Conservation (phyloP, 2,329 filamentous ascomycete species). For the Lasiodiplodia citricola region DNA sequence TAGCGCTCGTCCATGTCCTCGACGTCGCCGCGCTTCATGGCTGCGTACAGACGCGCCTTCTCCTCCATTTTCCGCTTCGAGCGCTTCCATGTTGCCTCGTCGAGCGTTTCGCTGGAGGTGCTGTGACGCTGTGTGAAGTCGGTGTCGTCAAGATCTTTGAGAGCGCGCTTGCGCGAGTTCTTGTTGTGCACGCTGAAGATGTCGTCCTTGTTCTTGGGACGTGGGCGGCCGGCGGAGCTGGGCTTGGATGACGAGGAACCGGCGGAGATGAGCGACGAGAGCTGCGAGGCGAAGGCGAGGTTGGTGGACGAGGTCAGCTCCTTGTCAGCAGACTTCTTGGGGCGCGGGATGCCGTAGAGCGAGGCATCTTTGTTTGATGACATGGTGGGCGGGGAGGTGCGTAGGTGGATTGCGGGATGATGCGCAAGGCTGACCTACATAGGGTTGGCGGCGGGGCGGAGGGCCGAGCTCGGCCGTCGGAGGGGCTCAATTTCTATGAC, state of each 20-base stretch:
- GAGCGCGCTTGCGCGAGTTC: constrained; percentile 66
- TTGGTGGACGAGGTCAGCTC: constrained; percentile 72
- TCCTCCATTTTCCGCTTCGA: constrained; percentile 84
- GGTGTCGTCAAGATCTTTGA: constrained; percentile 61
- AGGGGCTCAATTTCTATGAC: constrained; percentile 8
- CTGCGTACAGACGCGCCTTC: constrained; percentile 86
- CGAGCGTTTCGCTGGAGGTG: constrained; percentile 66
- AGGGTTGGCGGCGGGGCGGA: constrained; percentile 1
- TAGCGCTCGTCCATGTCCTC: constrained; percentile 68
- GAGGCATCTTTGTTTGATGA: constrained; percentile 59
- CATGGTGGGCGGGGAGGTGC: background rate
- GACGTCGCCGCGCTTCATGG: constrained; percentile 84
- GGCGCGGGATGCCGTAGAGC: constrained; percentile 77
- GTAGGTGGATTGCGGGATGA: background rate
- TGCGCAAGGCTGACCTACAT: background rate
- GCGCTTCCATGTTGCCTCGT: constrained; percentile 64
- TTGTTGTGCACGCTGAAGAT: constrained; percentile 73
- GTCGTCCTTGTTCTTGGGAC: constrained; percentile 66
- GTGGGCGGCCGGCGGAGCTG: constrained; percentile 56
- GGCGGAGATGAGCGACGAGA: constrained; percentile 78
- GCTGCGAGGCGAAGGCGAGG: constrained; percentile 85
- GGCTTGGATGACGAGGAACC: constrained; percentile 51
- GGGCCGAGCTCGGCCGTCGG: constrained; percentile 4
- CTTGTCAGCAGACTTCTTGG: constrained; percentile 68
- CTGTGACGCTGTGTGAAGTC: constrained; percentile 67